Base-by-base conservation (phyloP, 257 asterid species). In the Linderniella brevidens region DNA sequence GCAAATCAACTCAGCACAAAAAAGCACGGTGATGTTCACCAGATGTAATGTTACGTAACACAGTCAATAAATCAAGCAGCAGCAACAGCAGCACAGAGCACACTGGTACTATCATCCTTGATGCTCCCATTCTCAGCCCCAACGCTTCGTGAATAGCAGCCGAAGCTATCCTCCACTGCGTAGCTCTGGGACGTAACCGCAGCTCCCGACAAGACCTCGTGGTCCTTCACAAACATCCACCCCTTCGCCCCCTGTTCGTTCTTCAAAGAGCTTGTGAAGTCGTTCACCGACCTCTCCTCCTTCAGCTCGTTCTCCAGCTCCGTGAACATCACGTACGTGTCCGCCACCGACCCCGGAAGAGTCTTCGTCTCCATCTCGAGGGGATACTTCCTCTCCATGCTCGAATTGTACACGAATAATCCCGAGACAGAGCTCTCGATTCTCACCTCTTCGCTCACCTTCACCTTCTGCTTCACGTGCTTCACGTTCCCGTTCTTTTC, bases 141-240 rank as follows among this genome's bases (percentile, higher is more conserved):
- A 60, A 80, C 61, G 11, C 7, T 36, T 53, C 80, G 36, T 0
- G 51, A 56, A 47, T 73, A 88, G 73, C 95, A 84, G 4, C 59
- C 68, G 0, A 4, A 35, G 10, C 49, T 58, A 43, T 64, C 79
- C 59, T 49, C 20, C 55, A 53, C 65, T 3, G 46, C 15, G 19
- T 78, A 80, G 13, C 41, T 64, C 35, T 83, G 90, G 4, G 17
- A 39, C 8, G 83, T 76, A 12, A 49, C 61, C 10, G 79, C 90
- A 0, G 58, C 53, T 32, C 95, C 95, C 29, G 79, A 67, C 49
- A 88, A 51, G 37, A 80, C 90, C 50, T 70, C 69, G 2, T 71
- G 59, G 39, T 66, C 90, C 50, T 58, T 57, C 20, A 84, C 82
- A 35, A 59, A 64, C 82, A 83, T 72, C 86, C 92, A 70, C 20